Conservation (phyloP, 139 green algal species). For the Gonium pectorale region DNA sequence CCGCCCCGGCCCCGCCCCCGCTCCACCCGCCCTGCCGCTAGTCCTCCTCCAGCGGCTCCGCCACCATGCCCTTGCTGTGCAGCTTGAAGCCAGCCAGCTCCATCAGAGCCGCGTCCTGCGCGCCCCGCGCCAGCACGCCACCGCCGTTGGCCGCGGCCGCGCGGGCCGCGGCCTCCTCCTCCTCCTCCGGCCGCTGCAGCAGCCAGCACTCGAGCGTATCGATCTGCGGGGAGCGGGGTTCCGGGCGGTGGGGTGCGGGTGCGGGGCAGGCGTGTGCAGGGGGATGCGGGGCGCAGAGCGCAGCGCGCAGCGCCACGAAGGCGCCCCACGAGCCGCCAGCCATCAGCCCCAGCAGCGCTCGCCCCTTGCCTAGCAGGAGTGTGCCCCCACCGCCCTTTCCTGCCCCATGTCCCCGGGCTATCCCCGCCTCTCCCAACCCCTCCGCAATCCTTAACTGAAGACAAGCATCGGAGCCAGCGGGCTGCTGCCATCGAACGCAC, state of each 20-base stretch:
- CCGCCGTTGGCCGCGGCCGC: neutral
- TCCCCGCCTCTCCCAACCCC: too few relatives aligned
- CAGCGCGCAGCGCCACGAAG: too few relatives aligned
- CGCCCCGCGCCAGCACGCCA: slow-evolving; percentile 32
- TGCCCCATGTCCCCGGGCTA: too few relatives aligned
- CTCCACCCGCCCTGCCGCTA: neutral
- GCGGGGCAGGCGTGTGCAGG: neutral
- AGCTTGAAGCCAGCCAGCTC: slow-evolving; percentile 51
- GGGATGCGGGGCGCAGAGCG: neutral
- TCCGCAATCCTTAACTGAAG: too few relatives aligned
- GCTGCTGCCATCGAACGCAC: too few relatives aligned
- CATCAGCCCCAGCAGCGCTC: too few relatives aligned
- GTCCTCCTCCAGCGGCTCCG: slow-evolving; percentile 37
- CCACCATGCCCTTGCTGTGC: slow-evolving; percentile 24
- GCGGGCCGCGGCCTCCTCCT: neutral
- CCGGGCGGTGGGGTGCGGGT: neutral
- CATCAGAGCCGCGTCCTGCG: slow-evolving; percentile 57
- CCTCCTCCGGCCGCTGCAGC: slow-evolving; percentile 52
- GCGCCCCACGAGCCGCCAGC: too few relatives aligned
- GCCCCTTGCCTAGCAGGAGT: too few relatives aligned
- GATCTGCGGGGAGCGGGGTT: slow-evolving; percentile 23
- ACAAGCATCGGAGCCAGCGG: too few relatives aligned
- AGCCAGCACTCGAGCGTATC: slow-evolving; percentile 65
- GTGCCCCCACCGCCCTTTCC: too few relatives aligned
- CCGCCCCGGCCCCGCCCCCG: neutral